phyloP scores from a whole-genome alignment of 1,284 basidiomycete genomes.

The Rhizoctonia solani region DNA sequence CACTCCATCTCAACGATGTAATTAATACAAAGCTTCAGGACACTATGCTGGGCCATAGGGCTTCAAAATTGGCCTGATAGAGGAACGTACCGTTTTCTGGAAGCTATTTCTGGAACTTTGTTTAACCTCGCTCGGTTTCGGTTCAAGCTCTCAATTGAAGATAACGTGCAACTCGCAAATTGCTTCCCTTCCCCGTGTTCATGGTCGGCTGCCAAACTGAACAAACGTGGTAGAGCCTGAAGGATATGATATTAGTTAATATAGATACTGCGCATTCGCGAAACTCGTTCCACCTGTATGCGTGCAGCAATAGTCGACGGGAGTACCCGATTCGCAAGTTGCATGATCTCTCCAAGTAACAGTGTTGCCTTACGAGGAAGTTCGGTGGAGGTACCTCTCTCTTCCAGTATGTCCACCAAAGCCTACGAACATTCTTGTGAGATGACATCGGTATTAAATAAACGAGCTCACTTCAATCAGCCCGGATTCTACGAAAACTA shows the following conservation, averaged over 20 bases:
- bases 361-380: slow-evolving; percentile 87
- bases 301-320: slow-evolving; percentile 81
- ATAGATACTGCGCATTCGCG: slow-evolving; percentile 3
- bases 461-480: slow-evolving; percentile 71
- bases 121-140: slow-evolving; percentile 75
- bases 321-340: slow-evolving; percentile 86
- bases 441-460: not conserved
- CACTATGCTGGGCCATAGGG: not conserved
- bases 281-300: slow-evolving; percentile 65
- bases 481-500: slow-evolving; percentile 86
- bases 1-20: not conserved
- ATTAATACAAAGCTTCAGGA: too few species aligned
- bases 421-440: slow-evolving; percentile 52
- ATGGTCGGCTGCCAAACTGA: slow-evolving; percentile 80
- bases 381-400: slow-evolving; percentile 59
- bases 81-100: slow-evolving; percentile 39
- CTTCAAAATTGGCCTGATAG: not conserved
- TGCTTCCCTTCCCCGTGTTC: slow-evolving; percentile 66
- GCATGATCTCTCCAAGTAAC: slow-evolving; percentile 89
- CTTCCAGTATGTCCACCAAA: slow-evolving; percentile 80
- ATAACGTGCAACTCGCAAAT: slow-evolving; percentile 81
- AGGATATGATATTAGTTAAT: not conserved
- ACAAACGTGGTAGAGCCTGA: slow-evolving; percentile 84
- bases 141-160: slow-evolving; percentile 90
- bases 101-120: slow-evolving; percentile 54